phyloP scores from a whole-genome alignment of 331 rosid species.

The Telfairia occidentalis region DNA sequence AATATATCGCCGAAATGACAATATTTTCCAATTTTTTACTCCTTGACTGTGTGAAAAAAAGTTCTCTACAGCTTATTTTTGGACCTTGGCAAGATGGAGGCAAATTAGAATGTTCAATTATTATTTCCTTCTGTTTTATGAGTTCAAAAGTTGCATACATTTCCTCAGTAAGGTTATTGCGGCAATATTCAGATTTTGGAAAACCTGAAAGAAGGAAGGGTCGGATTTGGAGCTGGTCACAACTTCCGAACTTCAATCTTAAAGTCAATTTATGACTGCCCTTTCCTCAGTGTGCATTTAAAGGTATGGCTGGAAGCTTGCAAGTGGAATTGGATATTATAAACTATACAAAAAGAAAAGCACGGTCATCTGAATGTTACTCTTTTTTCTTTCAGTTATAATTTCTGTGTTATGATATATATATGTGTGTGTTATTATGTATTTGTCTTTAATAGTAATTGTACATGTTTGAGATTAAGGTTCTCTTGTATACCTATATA shows the following conservation, averaged over 20 bases:
- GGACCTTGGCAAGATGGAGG: neutral
- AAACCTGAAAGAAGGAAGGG: constrained; percentile 58
- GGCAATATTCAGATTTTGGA: constrained; percentile 49
- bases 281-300: constrained; percentile 58
- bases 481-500: too few relatives aligned
- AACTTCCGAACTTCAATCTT: constrained; percentile 57
- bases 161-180: constrained; percentile 17
- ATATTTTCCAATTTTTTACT: too few relatives aligned
- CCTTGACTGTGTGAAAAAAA: too few relatives aligned
- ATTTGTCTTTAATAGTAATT: too few relatives aligned
- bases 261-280: constrained; percentile 66
- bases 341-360: neutral
- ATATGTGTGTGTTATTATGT: too few relatives aligned
- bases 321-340: neutral
- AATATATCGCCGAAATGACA: too few relatives aligned
- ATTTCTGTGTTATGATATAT: too few relatives aligned
- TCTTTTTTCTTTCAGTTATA: neutral
- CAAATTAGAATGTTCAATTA: neutral
- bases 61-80: neutral
- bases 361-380: neutral
- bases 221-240: constrained; percentile 89
- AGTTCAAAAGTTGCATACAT: constrained; percentile 11
- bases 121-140: neutral
- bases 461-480: too few relatives aligned
- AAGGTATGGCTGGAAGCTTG: constrained; percentile 42